These are phyloP conservation scores for Aspergillus hiratsukae DNA, from an alignment of 2,329 filamentous ascomycete species.

Conservation along the genomic window DNA sequence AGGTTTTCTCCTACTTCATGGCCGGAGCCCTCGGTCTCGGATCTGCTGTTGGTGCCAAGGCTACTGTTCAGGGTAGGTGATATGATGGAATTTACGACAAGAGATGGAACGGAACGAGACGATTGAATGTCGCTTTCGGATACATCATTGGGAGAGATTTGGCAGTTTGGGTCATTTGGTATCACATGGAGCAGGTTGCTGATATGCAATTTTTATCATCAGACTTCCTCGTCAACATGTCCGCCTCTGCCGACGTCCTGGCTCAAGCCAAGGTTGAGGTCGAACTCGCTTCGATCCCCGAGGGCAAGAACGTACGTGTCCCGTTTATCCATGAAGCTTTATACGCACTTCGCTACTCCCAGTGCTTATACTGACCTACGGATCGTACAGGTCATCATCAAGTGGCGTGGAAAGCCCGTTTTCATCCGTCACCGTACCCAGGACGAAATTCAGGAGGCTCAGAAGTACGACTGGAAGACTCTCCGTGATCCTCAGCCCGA, in stretches of 20 bases:
- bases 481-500: slow-evolving; percentile 91
- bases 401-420: slow-evolving; percentile 99
- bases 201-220: slow-evolving; percentile 27
- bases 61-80: slow-evolving; percentile 87
- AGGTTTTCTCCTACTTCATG: slow-evolving; percentile 97
- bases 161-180: not conserved
- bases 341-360: not conserved
- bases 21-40: slow-evolving; percentile 92
- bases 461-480: slow-evolving; percentile 74
- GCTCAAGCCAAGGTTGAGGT: slow-evolving; percentile 99
- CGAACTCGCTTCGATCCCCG: slow-evolving; percentile 83
- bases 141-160: not conserved
- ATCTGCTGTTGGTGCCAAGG: slow-evolving; percentile 90
- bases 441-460: slow-evolving; percentile 90
- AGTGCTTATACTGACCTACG: slow-evolving; percentile 12
- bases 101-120: slow-evolving; percentile 2
- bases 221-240: slow-evolving; percentile 99
- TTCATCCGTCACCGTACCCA: slow-evolving; percentile 98
- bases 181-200: slow-evolving; percentile 13
- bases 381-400: slow-evolving; percentile 78
- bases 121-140: not conserved
- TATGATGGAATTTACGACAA: slow-evolving; percentile 6
- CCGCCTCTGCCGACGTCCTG: slow-evolving; percentile 94
- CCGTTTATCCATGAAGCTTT: not conserved
- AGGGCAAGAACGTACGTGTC: slow-evolving; percentile 92